phyloP scores from a whole-genome alignment of 495 filamentous ascomycete species.

The Chaetomium fimeti region DNA sequence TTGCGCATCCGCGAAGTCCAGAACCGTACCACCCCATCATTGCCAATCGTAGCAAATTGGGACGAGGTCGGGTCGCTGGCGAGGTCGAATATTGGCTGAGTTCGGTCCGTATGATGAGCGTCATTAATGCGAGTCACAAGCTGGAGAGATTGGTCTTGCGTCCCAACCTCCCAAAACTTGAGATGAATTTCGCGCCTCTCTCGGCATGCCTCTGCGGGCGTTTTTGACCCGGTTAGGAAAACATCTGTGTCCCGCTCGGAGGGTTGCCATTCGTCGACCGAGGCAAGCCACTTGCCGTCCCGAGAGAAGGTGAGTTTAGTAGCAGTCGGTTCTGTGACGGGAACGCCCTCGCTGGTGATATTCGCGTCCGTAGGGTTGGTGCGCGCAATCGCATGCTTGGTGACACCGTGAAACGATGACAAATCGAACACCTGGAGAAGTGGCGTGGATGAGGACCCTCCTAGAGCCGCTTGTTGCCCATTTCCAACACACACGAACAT shows the following conservation, averaged over 20 bases:
- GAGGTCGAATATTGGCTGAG: slow-evolving; percentile 66
- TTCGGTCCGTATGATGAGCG: slow-evolving; percentile 61
- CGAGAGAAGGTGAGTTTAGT: slow-evolving; percentile 66
- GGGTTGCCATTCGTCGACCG: slow-evolving; percentile 85
- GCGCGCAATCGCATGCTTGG: slow-evolving; percentile 80
- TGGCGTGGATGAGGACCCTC: slow-evolving; percentile 43
- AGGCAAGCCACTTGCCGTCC: slow-evolving; percentile 88
- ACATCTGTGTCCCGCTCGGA: slow-evolving; percentile 60
- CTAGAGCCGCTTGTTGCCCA: slow-evolving; percentile 44
- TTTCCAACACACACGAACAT: slow-evolving; percentile 50
- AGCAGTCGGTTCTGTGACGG: slow-evolving; percentile 71
- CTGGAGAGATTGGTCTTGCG: slow-evolving; percentile 62
- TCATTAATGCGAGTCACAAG: slow-evolving; percentile 77
- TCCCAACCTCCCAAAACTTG: slow-evolving; percentile 85
- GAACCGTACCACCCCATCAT: slow-evolving; percentile 70
- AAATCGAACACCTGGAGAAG: slow-evolving; percentile 79
- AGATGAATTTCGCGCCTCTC: slow-evolving; percentile 71
- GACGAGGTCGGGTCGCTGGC: slow-evolving; percentile 60
- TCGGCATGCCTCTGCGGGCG: slow-evolving; percentile 38
- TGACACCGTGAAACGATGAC: slow-evolving; percentile 65
- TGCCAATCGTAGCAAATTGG: slow-evolving; percentile 80
- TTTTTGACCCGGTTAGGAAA: slow-evolving; percentile 41
- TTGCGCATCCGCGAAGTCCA: slow-evolving; percentile 70
- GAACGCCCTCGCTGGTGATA: slow-evolving; percentile 63
- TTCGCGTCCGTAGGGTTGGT: slow-evolving; percentile 82